Evolutionary conservation across 768 basidiomycete genomes (phyloP), one percentile per base, ranked within the genome.

Genomic region (Lactarius tabidus): DNA sequence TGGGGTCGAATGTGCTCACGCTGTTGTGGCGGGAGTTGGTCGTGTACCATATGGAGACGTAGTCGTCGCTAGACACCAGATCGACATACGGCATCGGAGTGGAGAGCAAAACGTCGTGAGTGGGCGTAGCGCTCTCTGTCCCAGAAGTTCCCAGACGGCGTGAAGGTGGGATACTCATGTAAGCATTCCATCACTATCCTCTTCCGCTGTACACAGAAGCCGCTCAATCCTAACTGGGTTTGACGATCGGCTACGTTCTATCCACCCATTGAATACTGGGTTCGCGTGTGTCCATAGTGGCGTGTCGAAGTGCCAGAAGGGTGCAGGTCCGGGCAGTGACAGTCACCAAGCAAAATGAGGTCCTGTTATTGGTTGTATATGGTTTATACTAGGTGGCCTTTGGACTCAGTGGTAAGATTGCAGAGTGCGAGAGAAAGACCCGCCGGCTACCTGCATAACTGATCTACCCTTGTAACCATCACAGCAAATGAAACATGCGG

Each of bases 1-100:
- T 77, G 18, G 83, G 81, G 72, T 88, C 79, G 75, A 92, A 88
- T 62, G 83, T 83, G 70, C 85, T 80, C 67, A 90, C 87, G 70
- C 85, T 87, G 69, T 79, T 77, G 67, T 77, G 79, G 0, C 75
- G 70, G 4, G 87, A 79, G 74, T 89, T 90, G 18, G 90, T 89
- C 61, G 72, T 81, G 77, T 91, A 92, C 80, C 81, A 87, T 62
- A 91, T 82, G 23, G 87, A 85, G 58, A 84, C 85, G 73, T 85
- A 85, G 80, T 90, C 89, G 69, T 84, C 82, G 39, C 73, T 70
- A 67, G 84, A 82, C 68, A 84, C 76, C 63, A 91, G 71, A 72
- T 90, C 86, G 72, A 91, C 81, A 77, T 78, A 86, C 57, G 89
- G 88, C 89, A 90, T 90, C 33, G 64, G 56, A 41, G 59, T 6